Base-by-base conservation (phyloP, 2,329 filamentous ascomycete species). In the Gremmenia infestans region DNA sequence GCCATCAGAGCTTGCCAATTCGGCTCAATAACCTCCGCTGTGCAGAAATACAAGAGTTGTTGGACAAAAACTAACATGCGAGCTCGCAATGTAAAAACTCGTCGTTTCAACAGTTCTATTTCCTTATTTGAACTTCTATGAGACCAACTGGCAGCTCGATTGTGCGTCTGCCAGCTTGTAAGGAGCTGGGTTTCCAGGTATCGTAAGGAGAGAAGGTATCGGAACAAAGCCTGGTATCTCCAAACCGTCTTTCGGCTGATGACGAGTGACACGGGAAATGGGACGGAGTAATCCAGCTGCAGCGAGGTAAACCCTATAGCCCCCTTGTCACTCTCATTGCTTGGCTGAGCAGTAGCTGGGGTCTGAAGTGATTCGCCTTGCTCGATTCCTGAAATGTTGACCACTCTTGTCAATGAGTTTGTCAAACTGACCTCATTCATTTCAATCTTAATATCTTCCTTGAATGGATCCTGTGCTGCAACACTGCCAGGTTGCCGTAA, bases 51-150 rank as follows among this genome's bases (percentile, higher is more conserved):
- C 5, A 96, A 81, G 42, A 97, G 78, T 70, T 97, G 92, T 72
- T 97, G 93, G 1, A 97, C 90, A 68, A 97, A 97, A 9, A 96
- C 88, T 6, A 97, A 78, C 93, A 97, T 97, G 48, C 93, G 83
- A 0, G 91, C 90, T 22, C 93, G 82, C 55, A 97, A 74, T 4
- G 89, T 96, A 88, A 89, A 96, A 0, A 92, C 90, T 25, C 89
- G 81, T 39, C 91, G 82, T 71, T 97, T 97, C 90, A 91, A 96
- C 47, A 87, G 80, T 72, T 96, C 91, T n/a, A 96, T 80, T 40
- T 82, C 81, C 46, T 80, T 81, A 61, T 85, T 83, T 5, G 83
- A 82, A 14, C 87, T 89, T 63, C 83, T 87, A 72, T 94, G 88
- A 49, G 85, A 84, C 92, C 92, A 97, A 53, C 84, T 84, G 36